phyloP scores from a whole-genome alignment of 2,329 filamentous ascomycete genomes.

The Zasmidium cellare region DNA sequence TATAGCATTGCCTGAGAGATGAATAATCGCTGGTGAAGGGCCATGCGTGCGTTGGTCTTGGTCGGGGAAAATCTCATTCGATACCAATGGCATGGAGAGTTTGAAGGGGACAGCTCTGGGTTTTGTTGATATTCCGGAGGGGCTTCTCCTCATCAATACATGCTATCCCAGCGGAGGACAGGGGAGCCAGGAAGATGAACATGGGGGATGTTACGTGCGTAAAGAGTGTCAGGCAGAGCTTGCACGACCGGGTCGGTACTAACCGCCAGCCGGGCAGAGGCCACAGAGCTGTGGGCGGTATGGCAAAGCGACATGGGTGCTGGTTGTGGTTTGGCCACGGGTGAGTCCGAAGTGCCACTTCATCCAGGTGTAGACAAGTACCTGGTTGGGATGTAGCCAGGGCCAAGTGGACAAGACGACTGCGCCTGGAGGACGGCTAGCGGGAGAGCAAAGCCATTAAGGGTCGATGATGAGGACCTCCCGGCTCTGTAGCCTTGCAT shows the following conservation, averaged over 20 bases:
- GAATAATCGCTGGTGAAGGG: too few species aligned
- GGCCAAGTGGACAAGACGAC: too few species aligned
- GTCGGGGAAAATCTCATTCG: neutral
- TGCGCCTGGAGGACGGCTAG: neutral
- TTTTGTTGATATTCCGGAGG: neutral
- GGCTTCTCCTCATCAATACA: neutral
- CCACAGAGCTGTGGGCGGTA: neutral
- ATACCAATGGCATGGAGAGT: neutral
- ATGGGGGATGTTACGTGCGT: neutral
- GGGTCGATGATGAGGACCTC: neutral
- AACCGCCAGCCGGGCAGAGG: neutral
- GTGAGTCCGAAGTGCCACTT: neutral
- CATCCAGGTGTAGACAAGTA: neutral
- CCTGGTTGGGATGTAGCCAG: neutral
- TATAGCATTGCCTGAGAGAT: neutral
- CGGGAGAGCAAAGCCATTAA: neutral
- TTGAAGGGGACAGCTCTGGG: neutral
- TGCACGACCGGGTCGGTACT: neutral
- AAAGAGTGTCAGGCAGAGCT: neutral
- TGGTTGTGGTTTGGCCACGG: neutral
- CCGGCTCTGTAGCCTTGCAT: constrained; percentile 1
- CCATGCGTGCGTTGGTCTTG: neutral
- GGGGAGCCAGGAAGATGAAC: neutral
- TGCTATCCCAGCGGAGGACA: neutral
- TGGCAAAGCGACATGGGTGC: neutral